These are phyloP conservation scores for Cornus kousa DNA, from an alignment of 148 eudicot species.

Conservation along the genomic window DNA sequence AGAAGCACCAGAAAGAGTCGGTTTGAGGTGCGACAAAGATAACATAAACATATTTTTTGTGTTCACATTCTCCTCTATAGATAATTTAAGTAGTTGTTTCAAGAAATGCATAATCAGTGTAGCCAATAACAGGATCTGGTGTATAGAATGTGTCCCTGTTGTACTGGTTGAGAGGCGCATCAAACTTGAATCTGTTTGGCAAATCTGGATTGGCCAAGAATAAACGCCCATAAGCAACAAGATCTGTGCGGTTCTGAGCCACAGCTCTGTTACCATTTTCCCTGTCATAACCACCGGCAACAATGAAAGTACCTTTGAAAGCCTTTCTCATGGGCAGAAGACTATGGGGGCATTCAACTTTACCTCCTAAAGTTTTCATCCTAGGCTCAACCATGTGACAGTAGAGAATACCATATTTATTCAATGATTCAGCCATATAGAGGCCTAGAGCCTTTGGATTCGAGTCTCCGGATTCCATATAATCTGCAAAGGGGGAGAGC, in stretches of 20 bases:
- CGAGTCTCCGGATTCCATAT: slow-evolving; percentile 43
- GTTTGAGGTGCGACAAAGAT: background rate
- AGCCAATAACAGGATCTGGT: slow-evolving; percentile 50
- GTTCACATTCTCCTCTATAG: background rate
- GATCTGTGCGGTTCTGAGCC: slow-evolving; percentile 26
- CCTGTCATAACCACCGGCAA: slow-evolving; percentile 40
- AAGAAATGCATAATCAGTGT: slow-evolving; percentile 54
- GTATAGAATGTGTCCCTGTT: slow-evolving; percentile 41
- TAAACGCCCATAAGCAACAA: slow-evolving; percentile 43
- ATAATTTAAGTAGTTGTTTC: slow-evolving; percentile 18
- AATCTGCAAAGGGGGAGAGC: slow-evolving; percentile 47
- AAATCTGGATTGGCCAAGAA: slow-evolving; percentile 51
- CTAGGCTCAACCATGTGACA: slow-evolving; percentile 47
- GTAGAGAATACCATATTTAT: slow-evolving; percentile 23
- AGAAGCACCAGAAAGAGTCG: no score
- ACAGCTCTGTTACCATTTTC: slow-evolving; percentile 41
- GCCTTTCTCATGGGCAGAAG: slow-evolving; percentile 40
- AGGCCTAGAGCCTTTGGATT: slow-evolving; percentile 39
- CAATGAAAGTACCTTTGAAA: slow-evolving; percentile 39
- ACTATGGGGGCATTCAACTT: slow-evolving; percentile 13
- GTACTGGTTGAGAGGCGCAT: slow-evolving; percentile 49
- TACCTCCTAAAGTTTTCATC: slow-evolving; percentile 28
- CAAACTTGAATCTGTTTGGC: slow-evolving; percentile 36
- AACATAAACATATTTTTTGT: no score
- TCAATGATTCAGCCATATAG: slow-evolving; percentile 36